Base-by-base conservation (phyloP, 352 stramenopile genomes). In the Elongisporangium undulatum region DNA sequence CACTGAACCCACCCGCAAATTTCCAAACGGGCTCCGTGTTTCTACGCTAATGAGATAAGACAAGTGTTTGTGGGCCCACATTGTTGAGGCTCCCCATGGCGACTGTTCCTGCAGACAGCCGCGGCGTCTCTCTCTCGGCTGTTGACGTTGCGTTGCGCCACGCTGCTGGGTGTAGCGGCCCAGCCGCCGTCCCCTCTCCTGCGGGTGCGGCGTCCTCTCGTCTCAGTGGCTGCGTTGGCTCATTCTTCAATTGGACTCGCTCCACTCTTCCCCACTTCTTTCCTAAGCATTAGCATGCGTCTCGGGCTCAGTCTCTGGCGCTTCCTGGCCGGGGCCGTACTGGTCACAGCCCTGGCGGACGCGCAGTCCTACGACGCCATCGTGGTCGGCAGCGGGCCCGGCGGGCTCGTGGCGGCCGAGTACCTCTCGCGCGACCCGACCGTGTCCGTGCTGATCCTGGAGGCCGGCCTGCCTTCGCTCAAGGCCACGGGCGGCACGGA, bases 391-490 rank as follows among this genome's bases (percentile, higher is more conserved):
- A 82, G 68, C 59, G 77, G 80, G 0, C 77, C 80, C 24, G 80
- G 77, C 2, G 77, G 77, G 8, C 74, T 87, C 20, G 73, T 85
- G 3, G 79, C 78, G 23, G 75, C 79, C 34, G 76, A 90, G 66
- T 85, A 70, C 52, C 51, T 90, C 17, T 79, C 74, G 3, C 73
- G 78, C 5, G 77, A 87, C 41, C 39, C 79, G 2, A 63, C 22
- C 20, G 65, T 85, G 4, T 81, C 67, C 5, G 77, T 90, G n/a
- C 52, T 90, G 34, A 71, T 87, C 49, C 59, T 90, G 8, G 79
- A 90, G 58, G 79, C 81, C 19, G 79, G 79, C 2, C 62, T 63
- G 9, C 69, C 67, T 17, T 86, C 77, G 8, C 58, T 86, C 1
- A 53, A 57, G 23, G 76, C 71, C 22, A 79, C 70, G 0, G 80